phyloP scores from a whole-genome alignment of 2,329 filamentous ascomycete species.

The Penicillium griseofulvum region DNA sequence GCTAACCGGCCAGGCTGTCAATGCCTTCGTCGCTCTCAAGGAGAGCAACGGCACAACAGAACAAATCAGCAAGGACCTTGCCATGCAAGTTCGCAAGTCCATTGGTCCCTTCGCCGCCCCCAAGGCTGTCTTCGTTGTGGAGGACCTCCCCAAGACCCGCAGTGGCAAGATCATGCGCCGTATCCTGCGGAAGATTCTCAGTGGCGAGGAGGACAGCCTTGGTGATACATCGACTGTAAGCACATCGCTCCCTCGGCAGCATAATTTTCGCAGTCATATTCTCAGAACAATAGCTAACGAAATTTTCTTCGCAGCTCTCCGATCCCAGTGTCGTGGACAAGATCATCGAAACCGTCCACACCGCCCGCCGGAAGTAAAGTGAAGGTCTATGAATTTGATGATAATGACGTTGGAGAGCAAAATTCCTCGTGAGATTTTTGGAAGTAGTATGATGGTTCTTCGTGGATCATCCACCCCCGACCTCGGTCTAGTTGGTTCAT shows the following conservation, averaged over 20 bases:
- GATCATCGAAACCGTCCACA: conserved; percentile 79
- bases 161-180: conserved; percentile 99
- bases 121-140: conserved; percentile 86
- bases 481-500: neutral
- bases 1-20: conserved; percentile 93
- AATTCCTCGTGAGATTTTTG: conserved; percentile 6
- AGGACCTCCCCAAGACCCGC: conserved; percentile 93
- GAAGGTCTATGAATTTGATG: conserved; percentile 16
- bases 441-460: neutral
- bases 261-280: neutral
- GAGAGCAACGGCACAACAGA: conserved; percentile 74
- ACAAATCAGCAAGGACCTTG: conserved; percentile 85
- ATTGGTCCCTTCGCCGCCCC: conserved; percentile 97
- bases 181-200: conserved; percentile 94
- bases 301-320: conserved; percentile 60
- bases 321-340: conserved; percentile 85
- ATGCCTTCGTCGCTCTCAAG: conserved; percentile 93
- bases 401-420: conserved; percentile 22
- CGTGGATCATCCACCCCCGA: neutral
- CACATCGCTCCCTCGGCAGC: conserved; percentile 13
- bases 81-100: conserved; percentile 92
- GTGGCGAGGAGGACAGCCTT: conserved; percentile 93
- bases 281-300: conserved; percentile 7
- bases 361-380: conserved; percentile 38
- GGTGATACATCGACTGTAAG: conserved; percentile 88